Base-by-base conservation (phyloP, 202 grass and related monocot species). In the Bolboschoenoplectus hybrid region DNA sequence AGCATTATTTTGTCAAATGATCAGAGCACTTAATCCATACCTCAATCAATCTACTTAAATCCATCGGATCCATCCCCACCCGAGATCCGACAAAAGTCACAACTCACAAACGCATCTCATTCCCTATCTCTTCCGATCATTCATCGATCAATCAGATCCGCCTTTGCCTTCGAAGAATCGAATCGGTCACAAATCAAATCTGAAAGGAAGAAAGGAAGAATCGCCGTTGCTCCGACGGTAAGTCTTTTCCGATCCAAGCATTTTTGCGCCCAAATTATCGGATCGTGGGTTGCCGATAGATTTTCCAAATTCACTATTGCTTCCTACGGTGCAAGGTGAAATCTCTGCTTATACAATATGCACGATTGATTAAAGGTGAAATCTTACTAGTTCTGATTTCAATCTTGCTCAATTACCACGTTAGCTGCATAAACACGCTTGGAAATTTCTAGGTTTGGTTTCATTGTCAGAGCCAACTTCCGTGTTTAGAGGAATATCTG, bases 391-490 rank as follows among this genome's bases (percentile, higher is more conserved):
- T 72, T 72, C 4, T 72, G 17, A 47, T 47, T 46, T 47, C 43
- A 46, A 47, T 46, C 9, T 72, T 46, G 0, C 17, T 46, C 43
- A 72, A 46, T 44, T 47, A 20, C 17, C 17, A 47, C 47, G 40
- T 47, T 47, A 19, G 68, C 1, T 17, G 11, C 3, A 58, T 58
- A 35, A 56, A 38, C 36, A 26, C 26, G 26, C 26, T 26, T 80
- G 46, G 43, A 60, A 79, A 17, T 80, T 80, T 16, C 34, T 39
- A 7, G 75, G 39, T 80, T 39, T 58, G 14, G 9, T 56, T 80
- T 58, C 40, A 39, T 58, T 40, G 26, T 80, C 7, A 5, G 19
- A n/a, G 19, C 49, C 20, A 55, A 53, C 1, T 77, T 53, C 1
- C 7, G 32, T 77, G 46, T 41, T 32, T 5, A 17, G 14, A 41